Base-by-base conservation (phyloP, 495 filamentous ascomycete species). In the Aspergillus indologenus region DNA sequence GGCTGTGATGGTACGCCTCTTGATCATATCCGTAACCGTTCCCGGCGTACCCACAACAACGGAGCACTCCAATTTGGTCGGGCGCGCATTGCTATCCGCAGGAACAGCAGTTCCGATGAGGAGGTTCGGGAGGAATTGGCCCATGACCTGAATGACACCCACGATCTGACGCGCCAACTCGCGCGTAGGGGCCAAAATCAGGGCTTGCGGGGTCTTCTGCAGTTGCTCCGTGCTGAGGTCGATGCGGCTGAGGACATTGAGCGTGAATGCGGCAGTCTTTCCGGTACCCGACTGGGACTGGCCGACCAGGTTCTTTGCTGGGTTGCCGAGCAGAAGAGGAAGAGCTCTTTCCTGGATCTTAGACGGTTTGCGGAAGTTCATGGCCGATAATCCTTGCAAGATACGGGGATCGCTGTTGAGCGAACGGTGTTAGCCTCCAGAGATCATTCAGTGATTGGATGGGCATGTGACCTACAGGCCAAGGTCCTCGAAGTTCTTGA, bases 201-300 rank as follows among this genome's bases (percentile, higher is more conserved):
- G 74, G 19, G 92, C 91, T 75, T 99, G 94, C 8, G 94, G 93
- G 24, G 79, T 75, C 17, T 71, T 75, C 40, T 69, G 65, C 58
- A 66, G 58, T 45, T 74, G 53, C n/a, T 85, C 77, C 46, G 83
- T 79, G 19, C 65, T 74, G 47, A 91, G 78, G 62, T 98, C 89
- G 64, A 96, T 70, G 50, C 94, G 90, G 54, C 87, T 86, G 19
- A 99, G 82, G 54, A 96, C 89, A 45, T 94, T 97, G 54, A 96
- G 83, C 22, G 91, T 86, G 71, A 98, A 99, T 29, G 95, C 95
- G 29, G 94, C 95, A 11, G 95, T 99, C 78, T 99, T 99, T 58
- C 95, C 95, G 15, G 95, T 99, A 60, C 95, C 95, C 5, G 95
- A 98, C 74, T 99, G 95, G 24, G 94, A 97, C 70, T 99, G 95